Evolutionary conservation across 2,329 filamentous ascomycete genomes (phyloP).

Genomic region (Sporothrix brasiliensis): DNA sequence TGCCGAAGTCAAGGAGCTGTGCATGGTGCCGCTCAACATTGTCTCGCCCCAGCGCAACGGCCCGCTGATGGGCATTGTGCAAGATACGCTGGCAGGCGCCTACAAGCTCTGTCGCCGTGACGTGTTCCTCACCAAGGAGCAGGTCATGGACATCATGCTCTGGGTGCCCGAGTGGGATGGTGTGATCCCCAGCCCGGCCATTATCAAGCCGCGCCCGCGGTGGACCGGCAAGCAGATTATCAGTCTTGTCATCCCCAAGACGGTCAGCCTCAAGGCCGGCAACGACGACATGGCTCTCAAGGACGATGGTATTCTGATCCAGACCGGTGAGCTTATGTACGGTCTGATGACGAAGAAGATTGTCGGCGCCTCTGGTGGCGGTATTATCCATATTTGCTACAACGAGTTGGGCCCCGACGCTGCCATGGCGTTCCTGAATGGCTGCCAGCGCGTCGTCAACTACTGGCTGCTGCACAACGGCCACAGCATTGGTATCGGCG

Average conservation of each 20-base stretch:
- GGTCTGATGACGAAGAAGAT: constrained; percentile 92
- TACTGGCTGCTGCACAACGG: constrained; percentile 97
- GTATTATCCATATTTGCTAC: constrained; percentile 93
- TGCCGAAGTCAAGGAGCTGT: constrained; percentile 90
- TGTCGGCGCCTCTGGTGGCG: constrained; percentile 84
- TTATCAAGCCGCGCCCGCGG: constrained; percentile 84
- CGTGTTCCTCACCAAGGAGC: constrained; percentile 83
- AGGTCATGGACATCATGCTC: constrained; percentile 95
- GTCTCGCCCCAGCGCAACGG: constrained; percentile 97
- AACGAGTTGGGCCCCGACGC: constrained; percentile 87
- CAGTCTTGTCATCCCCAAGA: constrained; percentile 85
- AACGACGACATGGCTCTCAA: constrained; percentile 67
- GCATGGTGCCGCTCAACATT: constrained; percentile 97
- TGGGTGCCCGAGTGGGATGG: constrained; percentile 99
- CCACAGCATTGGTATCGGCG: constrained; percentile 97
- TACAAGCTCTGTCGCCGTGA: constrained; percentile 97
- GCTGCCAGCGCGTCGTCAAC: constrained; percentile 89
- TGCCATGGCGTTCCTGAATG: constrained; percentile 94
- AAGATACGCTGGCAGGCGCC: constrained; percentile 92
- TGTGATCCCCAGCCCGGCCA: constrained; percentile 88
- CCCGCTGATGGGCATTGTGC: constrained; percentile 98
- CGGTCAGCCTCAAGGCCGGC: constrained; percentile 74
- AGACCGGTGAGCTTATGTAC: constrained; percentile 85
- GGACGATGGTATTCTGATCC: constrained; percentile 80
- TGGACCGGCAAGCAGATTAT: constrained; percentile 99